A percentile compares a stretch with the other conserved stretches of the same genome.
Evolutionary conservation across 768 basidiomycete species (phyloP).

Genomic region (Panaeolus papilionaceus): DNA sequence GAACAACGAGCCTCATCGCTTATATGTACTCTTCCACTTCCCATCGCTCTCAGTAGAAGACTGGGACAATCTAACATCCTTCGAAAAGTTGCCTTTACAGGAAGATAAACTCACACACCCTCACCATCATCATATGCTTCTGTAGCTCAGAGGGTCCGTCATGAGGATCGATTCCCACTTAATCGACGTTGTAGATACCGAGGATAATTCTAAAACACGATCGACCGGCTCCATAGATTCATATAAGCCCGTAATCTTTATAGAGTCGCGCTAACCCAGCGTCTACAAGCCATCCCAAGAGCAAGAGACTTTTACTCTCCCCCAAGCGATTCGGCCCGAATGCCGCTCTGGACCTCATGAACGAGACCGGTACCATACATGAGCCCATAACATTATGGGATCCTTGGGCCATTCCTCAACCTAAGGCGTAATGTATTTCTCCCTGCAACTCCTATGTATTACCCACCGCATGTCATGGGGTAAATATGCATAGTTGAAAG

Average conservation of each 20-base stretch:
- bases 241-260: not conserved
- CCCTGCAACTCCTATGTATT: not conserved
- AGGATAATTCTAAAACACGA: not conserved
- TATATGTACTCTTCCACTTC: not conserved
- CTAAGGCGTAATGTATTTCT: not conserved
- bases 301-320: not conserved
- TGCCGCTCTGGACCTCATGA: not conserved
- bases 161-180: not conserved
- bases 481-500: not conserved
- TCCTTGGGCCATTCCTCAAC: not conserved
- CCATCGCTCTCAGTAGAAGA: conserved; percentile 10
- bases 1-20: not conserved
- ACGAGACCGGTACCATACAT: not conserved
- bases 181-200: not conserved
- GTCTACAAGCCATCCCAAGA: not conserved
- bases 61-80: not conserved
- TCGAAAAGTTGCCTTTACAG: conserved; percentile 9
- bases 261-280: not conserved
- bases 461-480: not conserved
- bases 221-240: not conserved
- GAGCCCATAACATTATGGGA: not conserved
- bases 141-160: not conserved
- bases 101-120: not conserved
- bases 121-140: not conserved
- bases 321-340: conserved; percentile 2